These are phyloP conservation scores for Cladosporium sp. DNA, from an alignment of 2,329 filamentous ascomycete species.

Conservation along the genomic window DNA sequence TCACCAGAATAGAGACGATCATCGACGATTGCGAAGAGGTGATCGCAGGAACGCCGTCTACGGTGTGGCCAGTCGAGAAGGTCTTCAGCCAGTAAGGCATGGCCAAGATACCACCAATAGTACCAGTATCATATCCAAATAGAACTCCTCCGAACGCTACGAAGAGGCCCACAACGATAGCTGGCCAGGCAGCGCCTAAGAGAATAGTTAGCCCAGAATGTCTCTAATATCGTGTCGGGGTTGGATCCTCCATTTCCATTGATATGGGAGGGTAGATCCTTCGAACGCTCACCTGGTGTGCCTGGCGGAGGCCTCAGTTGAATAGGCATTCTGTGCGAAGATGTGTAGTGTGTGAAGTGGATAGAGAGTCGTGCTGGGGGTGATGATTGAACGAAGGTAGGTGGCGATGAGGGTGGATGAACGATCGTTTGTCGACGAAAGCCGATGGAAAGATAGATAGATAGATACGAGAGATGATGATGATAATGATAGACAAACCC, in stretches of 20 bases:
- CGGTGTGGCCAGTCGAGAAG: conserved; percentile 41
- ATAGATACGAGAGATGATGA: neutral
- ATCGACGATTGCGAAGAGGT: conserved; percentile 65
- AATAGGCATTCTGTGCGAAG: conserved; percentile 41
- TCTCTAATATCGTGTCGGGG: too few relatives aligned
- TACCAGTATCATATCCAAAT: conserved; percentile 40
- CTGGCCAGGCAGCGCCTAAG: conserved; percentile 43
- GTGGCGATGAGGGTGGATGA: neutral
- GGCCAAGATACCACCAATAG: conserved; percentile 44
- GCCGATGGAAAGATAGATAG: neutral
- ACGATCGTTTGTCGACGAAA: neutral
- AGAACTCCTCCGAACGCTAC: conserved; percentile 41
- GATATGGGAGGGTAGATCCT: too few relatives aligned
- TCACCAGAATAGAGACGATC: conserved; percentile 71
- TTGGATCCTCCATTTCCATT: too few relatives aligned
- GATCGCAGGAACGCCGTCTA: conserved; percentile 29
- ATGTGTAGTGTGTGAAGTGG: neutral
- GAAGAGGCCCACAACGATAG: conserved; percentile 47
- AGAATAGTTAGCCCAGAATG: too few relatives aligned
- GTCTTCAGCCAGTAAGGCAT: conserved; percentile 43
- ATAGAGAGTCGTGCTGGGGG: neutral
- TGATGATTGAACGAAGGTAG: neutral
- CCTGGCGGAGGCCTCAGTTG: conserved; percentile 48
- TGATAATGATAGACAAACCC: conserved; percentile 2
- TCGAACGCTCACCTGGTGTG: conserved; percentile 29